Evolutionary conservation across 495 filamentous ascomycete genomes (phyloP).

Genomic region (Pseudevernia furfuracea): DNA sequence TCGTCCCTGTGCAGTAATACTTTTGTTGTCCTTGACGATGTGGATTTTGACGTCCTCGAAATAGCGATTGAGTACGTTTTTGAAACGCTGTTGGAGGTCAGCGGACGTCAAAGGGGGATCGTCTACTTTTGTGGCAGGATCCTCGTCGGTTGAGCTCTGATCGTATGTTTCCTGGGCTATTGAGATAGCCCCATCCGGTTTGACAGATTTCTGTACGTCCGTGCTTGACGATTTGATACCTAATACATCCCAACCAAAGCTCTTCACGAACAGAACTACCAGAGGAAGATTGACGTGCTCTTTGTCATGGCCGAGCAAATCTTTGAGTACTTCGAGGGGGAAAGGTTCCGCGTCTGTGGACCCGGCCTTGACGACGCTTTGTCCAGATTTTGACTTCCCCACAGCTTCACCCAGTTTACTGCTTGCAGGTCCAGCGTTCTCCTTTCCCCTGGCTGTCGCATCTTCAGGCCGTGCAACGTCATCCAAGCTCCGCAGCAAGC

Average conservation of each 20-base stretch:
- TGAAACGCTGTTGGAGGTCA: constrained; percentile 79
- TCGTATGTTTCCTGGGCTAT: constrained; percentile 43
- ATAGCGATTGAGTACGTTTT: constrained; percentile 79
- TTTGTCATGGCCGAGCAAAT: constrained; percentile 84
- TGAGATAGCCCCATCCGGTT: constrained; percentile 64
- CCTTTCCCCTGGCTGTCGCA: constrained; percentile 58
- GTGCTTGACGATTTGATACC: constrained; percentile 60
- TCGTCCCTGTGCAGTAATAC: constrained; percentile 69
- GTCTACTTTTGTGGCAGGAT: constrained; percentile 33
- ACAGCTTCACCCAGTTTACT: constrained; percentile 27
- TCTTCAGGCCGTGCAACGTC: constrained; percentile 85
- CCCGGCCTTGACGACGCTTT: constrained; percentile 40
- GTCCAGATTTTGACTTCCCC: constrained; percentile 49
- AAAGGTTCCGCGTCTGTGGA: constrained; percentile 66
- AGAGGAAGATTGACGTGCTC: constrained; percentile 88
- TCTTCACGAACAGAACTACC: constrained; percentile 89
- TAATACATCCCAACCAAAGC: constrained; percentile 90
- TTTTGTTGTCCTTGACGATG: constrained; percentile 81
- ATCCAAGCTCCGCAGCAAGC: constrained; percentile 76
- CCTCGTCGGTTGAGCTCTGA: constrained; percentile 38
- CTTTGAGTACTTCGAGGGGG: constrained; percentile 91
- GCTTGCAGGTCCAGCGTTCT: constrained; percentile 37
- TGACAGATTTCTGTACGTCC: constrained; percentile 75
- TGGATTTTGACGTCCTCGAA: constrained; percentile 90
- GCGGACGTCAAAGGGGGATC: constrained; percentile 66